A percentile compares a stretch with the other conserved stretches of the same genome.
phyloP scores from a whole-genome alignment of 192 early-diverging fungal species.

The Nowakowskiella sp. region DNA sequence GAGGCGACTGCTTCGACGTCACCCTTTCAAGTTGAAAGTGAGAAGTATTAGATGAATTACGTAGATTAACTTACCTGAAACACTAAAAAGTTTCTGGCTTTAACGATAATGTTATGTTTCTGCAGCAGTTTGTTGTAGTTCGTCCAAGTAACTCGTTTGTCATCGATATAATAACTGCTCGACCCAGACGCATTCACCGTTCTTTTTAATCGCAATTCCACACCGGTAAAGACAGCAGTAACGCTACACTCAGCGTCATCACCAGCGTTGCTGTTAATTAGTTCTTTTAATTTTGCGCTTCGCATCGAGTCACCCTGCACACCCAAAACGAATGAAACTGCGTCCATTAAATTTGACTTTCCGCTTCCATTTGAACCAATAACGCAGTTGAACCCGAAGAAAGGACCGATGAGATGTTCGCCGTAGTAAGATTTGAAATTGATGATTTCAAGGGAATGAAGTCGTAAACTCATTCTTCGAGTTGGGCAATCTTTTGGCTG shows the following conservation, averaged over 20 bases:
- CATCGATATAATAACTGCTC: constrained; percentile 86
- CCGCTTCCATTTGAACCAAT: constrained; percentile 97
- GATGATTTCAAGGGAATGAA: constrained; percentile 82
- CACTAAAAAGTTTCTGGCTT: constrained; percentile 95
- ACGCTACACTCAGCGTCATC: constrained; percentile 39
- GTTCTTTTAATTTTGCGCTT: constrained; percentile 77
- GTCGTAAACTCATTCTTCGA: too few relatives aligned
- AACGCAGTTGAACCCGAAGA: constrained; percentile 87
- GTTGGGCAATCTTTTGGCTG: too few relatives aligned
- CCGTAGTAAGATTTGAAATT: constrained; percentile 99
- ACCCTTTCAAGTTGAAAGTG: constrained; percentile 40
- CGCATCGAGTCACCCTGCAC: constrained; percentile 87
- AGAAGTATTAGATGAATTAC: neutral
- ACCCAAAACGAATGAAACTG: constrained; percentile 96
- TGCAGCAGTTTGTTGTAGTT: constrained; percentile 75
- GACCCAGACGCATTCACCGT: constrained; percentile 42
- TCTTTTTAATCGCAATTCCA: constrained; percentile 34
- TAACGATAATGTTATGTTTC: constrained; percentile 85
- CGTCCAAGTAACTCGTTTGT: constrained; percentile 56
- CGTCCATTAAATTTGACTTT: constrained; percentile 99
- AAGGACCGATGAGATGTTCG: constrained; percentile 86
- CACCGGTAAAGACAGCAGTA: constrained; percentile 33
- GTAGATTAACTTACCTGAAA: constrained; percentile 56
- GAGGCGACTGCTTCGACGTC: constrained; percentile 95
- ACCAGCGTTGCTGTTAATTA: constrained; percentile 71